Base-by-base conservation (phyloP, 2,329 filamentous ascomycete genomes). In the Aspergillus nomiae region DNA sequence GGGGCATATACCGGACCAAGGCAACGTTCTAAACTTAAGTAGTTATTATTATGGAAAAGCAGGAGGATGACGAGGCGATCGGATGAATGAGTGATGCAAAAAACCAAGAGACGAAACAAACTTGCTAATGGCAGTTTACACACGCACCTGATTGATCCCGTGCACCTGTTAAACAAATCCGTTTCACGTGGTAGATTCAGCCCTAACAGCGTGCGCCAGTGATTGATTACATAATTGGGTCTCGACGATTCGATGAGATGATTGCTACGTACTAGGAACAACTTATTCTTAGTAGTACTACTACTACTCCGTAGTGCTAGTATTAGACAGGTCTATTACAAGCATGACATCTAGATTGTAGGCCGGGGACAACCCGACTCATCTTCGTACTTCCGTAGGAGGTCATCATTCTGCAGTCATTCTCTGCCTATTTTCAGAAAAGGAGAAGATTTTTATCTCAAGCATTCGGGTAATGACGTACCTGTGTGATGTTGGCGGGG, bases 1-100 rank as follows among this genome's bases (percentile, higher is more conserved):
- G 58, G 55, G 26, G 60, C 68, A 70, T 69, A 66, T 67, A 60
- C 64, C 46, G 38, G 53, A 56, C 30, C 21, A 11, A 28, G 26
- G 30, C 21, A 45, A 16, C 12, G 45, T 26, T 19, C 45, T 8
- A 34, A 26, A 41, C 45, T 38, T 30, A 14, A 14, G 32, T 14
- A 36, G 21, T 26, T 48, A 7, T 21, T n/a, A 24, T 32, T 24
- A 59, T 30, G 32, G n/a, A 11, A 10, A 3, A 26, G 32, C 24
- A 21, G 4, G 28, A 24, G 50, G 14, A 30, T 16, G n/a, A 28
- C 24, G 24, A 38, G 19, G 19, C 3, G 50, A 60, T n/a, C 19
- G 9, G n/a, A 28, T 21, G 14, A 14, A 36, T 28, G 45, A 34
- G 3, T 41, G 19, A n/a, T 16, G 34, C 16, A 36, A 14, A 36